Evolutionary conservation across 352 stramenopile genomes (phyloP).

Genomic region (Globisporangium barbulae): DNA sequence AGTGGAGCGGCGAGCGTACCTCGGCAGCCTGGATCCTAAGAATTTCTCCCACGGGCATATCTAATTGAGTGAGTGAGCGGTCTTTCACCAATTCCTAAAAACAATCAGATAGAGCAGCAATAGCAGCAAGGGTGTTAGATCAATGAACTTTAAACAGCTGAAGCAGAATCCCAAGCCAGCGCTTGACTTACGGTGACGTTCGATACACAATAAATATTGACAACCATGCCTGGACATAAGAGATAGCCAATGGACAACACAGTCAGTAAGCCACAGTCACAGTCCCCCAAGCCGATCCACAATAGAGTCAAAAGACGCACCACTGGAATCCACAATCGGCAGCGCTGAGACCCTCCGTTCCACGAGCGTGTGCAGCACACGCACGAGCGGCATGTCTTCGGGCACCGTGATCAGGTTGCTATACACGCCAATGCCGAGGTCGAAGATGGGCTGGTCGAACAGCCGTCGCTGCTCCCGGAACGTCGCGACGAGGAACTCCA

Average conservation of each 20-base stretch:
- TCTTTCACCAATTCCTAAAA: slow-evolving; percentile 82
- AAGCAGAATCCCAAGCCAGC: neutral
- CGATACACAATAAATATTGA: slow-evolving; percentile 92
- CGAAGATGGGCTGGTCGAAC: slow-evolving; percentile 96
- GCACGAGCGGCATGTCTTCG: slow-evolving; percentile 91
- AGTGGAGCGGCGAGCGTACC: slow-evolving; percentile 25
- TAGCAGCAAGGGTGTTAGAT: neutral
- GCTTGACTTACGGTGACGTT: slow-evolving; percentile 69
- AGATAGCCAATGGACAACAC: neutral
- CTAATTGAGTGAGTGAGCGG: slow-evolving; percentile 85
- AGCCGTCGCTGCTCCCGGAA: slow-evolving; percentile 96
- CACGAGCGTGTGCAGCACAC: slow-evolving; percentile 89
- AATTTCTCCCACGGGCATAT: slow-evolving; percentile 87
- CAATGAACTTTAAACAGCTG: neutral
- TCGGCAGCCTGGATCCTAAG: slow-evolving; percentile 82
- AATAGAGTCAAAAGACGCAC: slow-evolving; percentile 35
- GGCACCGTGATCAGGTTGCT: slow-evolving; percentile 91
- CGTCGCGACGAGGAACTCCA: slow-evolving; percentile 95
- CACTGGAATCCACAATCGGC: slow-evolving; percentile 79
- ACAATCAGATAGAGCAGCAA: neutral
- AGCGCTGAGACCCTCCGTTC: slow-evolving; percentile 80
- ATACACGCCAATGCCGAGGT: slow-evolving; percentile 95
- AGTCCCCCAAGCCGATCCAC: neutral
- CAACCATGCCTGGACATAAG: slow-evolving; percentile 58
- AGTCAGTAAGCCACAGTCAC: slow-evolving; percentile 6